Percentiles rank a stretch among this genome's conserved stretches.
Conservation (phyloP, 805 yeast species). For the Pichia manshurica region DNA sequence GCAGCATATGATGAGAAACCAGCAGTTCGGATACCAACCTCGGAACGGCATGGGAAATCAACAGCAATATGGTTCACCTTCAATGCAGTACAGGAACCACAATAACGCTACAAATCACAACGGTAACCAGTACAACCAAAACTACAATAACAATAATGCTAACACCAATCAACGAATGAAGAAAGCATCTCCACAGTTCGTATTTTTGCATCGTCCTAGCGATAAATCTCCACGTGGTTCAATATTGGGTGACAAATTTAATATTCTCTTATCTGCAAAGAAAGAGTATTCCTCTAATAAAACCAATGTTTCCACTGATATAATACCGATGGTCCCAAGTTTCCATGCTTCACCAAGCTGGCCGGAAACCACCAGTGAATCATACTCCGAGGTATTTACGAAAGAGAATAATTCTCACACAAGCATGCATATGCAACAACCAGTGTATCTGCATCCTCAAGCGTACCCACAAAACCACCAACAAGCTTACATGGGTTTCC, state of each 20-base stretch:
- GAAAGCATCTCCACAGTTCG: conserved; percentile 15
- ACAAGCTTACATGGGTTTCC: not conserved
- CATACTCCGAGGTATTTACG: conserved; percentile 1
- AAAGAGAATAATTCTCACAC: conserved; percentile 4
- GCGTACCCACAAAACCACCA: not conserved
- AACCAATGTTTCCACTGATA: not conserved
- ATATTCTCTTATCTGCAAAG: conserved; percentile 46
- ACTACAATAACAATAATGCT: not conserved
- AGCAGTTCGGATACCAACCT: not conserved
- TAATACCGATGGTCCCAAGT: conserved; percentile 6
- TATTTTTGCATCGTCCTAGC: conserved; percentile 34
- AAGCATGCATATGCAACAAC: conserved; percentile 4
- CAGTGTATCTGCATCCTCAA: conserved; percentile 1
- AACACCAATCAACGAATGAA: not conserved
- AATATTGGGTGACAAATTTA: conserved; percentile 42
- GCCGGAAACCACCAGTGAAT: conserved; percentile 6
- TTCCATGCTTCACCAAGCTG: conserved; percentile 4
- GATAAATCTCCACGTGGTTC: conserved; percentile 16
- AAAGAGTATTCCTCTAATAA: conserved; percentile 25
- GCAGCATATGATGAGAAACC: conserved; percentile 4
- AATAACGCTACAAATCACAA: not conserved
- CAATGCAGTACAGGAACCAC: conserved; percentile 2
- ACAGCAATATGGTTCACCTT: not conserved
- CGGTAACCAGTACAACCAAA: conserved; percentile 11
- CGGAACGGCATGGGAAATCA: conserved; percentile 2